Evolutionary conservation across 2,329 filamentous ascomycete species (phyloP).

Genomic region (Laburnicola sp.): DNA sequence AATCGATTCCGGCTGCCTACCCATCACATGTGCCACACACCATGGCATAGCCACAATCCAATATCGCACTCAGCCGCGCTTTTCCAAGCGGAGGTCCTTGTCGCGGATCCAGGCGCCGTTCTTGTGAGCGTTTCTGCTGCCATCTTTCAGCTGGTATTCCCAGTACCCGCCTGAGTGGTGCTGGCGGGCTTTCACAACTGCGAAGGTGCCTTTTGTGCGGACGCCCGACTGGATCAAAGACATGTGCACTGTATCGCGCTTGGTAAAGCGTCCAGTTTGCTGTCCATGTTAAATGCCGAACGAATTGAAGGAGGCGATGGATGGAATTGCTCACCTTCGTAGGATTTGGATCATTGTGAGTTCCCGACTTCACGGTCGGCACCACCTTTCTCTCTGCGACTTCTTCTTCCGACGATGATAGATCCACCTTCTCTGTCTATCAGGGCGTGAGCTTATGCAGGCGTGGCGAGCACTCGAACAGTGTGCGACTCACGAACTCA

Average conservation of each 20-base stretch:
- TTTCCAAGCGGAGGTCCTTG: constrained; percentile 26
- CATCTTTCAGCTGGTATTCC: constrained; percentile 35
- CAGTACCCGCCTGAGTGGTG: constrained; percentile 21
- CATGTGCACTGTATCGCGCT: constrained; percentile 35
- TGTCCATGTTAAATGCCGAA: constrained; percentile 12
- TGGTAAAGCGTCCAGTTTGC: constrained; percentile 27
- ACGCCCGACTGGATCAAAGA: constrained; percentile 20
- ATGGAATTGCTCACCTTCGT: constrained; percentile 17
- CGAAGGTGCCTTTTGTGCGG: constrained; percentile 28
- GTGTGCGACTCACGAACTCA: constrained; percentile 22
- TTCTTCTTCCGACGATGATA: constrained; percentile 13
- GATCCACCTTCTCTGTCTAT: constrained; percentile 23
- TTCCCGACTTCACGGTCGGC: constrained; percentile 27
- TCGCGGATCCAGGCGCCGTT: constrained; percentile 36
- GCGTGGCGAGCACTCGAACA: constrained; percentile 18
- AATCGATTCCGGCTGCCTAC: constrained; percentile 23
- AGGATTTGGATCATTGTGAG: constrained; percentile 23
- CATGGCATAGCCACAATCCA: constrained; percentile 29
- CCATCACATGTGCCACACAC: constrained; percentile 14
- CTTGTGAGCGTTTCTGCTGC: constrained; percentile 19
- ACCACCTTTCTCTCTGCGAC: constrained; percentile 16
- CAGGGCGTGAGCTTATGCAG: constrained; percentile 25
- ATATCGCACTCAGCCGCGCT: constrained; percentile 18
- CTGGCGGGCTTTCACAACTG: constrained; percentile 15
- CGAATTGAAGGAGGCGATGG: not conserved